phyloP scores from a whole-genome alignment of 2,329 filamentous ascomycete species.

The Karstenula rhodostoma region DNA sequence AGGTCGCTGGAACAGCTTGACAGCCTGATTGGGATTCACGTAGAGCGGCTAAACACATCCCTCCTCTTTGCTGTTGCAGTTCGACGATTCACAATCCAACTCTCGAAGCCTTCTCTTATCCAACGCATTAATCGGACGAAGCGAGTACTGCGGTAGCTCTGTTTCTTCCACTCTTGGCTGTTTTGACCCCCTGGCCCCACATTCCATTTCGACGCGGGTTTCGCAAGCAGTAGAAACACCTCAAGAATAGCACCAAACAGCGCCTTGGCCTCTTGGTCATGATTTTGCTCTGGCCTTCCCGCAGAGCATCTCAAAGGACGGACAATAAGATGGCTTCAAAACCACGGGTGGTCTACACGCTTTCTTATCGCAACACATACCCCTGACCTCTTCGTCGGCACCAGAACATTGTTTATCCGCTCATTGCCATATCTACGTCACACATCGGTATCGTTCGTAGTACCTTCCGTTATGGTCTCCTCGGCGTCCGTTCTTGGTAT shows the following conservation, averaged over 20 bases:
- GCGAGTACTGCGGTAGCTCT: background rate
- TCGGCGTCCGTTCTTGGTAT: background rate
- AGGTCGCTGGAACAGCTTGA: background rate
- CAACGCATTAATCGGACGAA: background rate
- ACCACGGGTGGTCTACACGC: background rate
- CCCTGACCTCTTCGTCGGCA: background rate
- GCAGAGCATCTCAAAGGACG: background rate
- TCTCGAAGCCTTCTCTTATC: background rate
- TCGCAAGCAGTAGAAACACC: constrained; percentile 2
- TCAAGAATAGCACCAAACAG: background rate
- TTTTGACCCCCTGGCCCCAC: background rate
- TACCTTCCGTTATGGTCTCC: background rate
- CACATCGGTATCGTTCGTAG: background rate
- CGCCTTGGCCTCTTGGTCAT: background rate
- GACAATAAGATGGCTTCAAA: background rate
- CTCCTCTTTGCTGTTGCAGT: background rate
- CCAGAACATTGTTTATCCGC: background rate
- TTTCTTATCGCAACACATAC: background rate
- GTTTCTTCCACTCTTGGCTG: background rate
- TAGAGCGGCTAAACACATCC: background rate
- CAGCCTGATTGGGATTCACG: background rate
- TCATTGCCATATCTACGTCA: background rate
- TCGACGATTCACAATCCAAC: background rate
- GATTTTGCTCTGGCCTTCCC: background rate
- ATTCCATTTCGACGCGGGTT: background rate